Evolutionary conservation across 768 basidiomycete genomes (phyloP).

Genomic region (Lactarius sp.): DNA sequence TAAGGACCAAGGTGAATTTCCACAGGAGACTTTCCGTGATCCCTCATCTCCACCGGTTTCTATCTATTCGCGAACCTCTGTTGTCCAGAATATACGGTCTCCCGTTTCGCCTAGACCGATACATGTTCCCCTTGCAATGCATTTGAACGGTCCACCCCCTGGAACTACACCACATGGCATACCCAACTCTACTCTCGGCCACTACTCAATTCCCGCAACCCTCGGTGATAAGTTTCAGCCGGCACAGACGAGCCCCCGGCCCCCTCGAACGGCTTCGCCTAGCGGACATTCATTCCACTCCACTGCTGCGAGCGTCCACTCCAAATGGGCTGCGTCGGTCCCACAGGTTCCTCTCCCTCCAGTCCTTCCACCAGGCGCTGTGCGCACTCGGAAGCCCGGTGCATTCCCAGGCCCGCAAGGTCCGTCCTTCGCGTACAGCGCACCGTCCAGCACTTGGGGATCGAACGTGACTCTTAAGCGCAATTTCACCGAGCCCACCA

Average conservation of each 20-base stretch:
- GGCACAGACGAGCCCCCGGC: neutral
- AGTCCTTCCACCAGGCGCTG: neutral
- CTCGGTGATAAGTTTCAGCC: neutral
- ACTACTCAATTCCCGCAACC: neutral
- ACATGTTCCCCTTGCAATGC: no score
- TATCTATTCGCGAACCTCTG: conserved; percentile 2
- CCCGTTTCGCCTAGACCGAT: no score
- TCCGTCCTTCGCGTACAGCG: neutral
- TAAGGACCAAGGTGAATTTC: neutral
- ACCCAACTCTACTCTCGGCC: neutral
- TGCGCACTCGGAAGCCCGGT: neutral
- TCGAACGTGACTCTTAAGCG: neutral
- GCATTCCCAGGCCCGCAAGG: neutral
- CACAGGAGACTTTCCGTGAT: neutral
- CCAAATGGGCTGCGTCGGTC: neutral
- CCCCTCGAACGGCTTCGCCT: neutral
- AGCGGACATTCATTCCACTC: conserved; percentile 4
- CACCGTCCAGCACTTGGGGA: neutral
- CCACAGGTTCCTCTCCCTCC: neutral
- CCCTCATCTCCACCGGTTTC: neutral
- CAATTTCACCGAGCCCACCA: neutral
- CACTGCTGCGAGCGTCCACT: conserved; percentile 15
- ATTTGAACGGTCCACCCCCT: neutral
- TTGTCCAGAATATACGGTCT: no score
- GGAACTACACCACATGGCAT: neutral